phyloP scores from a whole-genome alignment of 768 basidiomycete species.

The Sistotremastrum niveocremeum region DNA sequence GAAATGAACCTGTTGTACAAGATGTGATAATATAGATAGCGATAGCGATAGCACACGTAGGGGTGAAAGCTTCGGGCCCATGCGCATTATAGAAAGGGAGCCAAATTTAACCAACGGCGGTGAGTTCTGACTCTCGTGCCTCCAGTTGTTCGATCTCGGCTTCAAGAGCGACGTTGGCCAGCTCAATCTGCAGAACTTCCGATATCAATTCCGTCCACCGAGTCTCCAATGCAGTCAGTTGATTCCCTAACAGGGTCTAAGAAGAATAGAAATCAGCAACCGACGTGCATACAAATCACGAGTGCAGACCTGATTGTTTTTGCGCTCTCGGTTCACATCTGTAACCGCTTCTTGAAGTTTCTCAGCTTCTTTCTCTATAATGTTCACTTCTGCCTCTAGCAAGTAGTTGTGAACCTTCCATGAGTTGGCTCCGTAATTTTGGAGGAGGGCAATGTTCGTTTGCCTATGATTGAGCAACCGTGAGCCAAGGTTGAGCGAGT shows the following conservation, averaged over 20 bases:
- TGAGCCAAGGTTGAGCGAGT: constrained; percentile 1
- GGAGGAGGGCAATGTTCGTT: constrained; percentile 68
- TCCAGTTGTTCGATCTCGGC: constrained; percentile 38
- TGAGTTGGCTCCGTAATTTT: constrained; percentile 81
- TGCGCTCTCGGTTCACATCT: constrained; percentile 78
- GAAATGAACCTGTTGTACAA: no score
- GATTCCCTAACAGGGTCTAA: constrained; percentile 66
- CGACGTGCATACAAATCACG: not conserved
- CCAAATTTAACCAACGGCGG: no score
- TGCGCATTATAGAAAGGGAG: no score
- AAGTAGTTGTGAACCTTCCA: constrained; percentile 89
- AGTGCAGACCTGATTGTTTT: constrained; percentile 61
- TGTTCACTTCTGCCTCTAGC: constrained; percentile 62
- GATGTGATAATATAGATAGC: no score
- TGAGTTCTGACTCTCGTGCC: no score
- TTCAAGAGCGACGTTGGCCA: constrained; percentile 86
- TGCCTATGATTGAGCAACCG: constrained; percentile 33
- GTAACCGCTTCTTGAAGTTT: constrained; percentile 66
- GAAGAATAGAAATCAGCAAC: not conserved
- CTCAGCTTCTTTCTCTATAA: constrained; percentile 59
- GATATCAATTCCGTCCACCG: constrained; percentile 92
- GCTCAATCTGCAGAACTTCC: constrained; percentile 82
- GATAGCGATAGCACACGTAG: no score
- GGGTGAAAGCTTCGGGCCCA: no score
- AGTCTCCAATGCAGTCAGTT: constrained; percentile 70